A percentile compares a stretch with the other conserved stretches of the same genome.
These are phyloP conservation scores for Schizosaccharomyces octosporus DNA, from an alignment of 805 yeast species.

Conservation along the genomic window DNA sequence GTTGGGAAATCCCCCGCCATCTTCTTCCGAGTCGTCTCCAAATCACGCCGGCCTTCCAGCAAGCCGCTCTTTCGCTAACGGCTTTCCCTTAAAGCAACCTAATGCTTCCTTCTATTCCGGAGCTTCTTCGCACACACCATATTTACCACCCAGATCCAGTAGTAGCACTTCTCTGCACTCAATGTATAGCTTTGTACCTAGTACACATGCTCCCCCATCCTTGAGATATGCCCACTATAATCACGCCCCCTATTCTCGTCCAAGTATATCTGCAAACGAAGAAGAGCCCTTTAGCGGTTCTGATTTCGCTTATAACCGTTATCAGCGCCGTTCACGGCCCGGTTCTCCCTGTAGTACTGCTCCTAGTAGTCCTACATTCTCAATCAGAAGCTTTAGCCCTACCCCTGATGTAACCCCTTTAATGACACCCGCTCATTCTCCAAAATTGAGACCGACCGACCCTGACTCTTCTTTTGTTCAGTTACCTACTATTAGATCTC, in stretches of 20 bases:
- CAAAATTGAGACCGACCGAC: conserved; percentile 18
- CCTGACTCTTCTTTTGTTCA: conserved; percentile 13
- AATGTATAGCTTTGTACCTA: conserved; percentile 5
- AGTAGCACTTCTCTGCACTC: conserved; percentile 9
- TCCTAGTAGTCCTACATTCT: conserved; percentile 19
- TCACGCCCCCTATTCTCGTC: neutral
- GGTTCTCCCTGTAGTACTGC: conserved; percentile 20
- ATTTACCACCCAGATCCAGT: conserved; percentile 2
- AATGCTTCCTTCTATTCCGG: neutral
- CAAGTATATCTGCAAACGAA: neutral
- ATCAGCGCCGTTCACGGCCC: conserved; percentile 18
- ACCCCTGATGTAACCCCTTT: conserved; percentile 21
- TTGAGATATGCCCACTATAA: neutral
- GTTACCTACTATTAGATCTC: conserved; percentile 17
- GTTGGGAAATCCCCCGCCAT: neutral
- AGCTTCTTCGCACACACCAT: neutral
- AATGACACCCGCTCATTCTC: conserved; percentile 23
- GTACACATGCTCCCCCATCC: neutral
- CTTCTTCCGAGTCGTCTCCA: neutral
- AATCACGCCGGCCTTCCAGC: neutral
- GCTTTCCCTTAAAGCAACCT: neutral
- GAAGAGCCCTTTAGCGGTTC: conserved; percentile 7
- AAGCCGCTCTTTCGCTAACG: neutral
- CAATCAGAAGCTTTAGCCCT: conserved; percentile 14
- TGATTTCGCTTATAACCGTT: conserved; percentile 9